Conservation (phyloP, 2,329 filamentous ascomycete genomes). For the Alternaria dauci region DNA sequence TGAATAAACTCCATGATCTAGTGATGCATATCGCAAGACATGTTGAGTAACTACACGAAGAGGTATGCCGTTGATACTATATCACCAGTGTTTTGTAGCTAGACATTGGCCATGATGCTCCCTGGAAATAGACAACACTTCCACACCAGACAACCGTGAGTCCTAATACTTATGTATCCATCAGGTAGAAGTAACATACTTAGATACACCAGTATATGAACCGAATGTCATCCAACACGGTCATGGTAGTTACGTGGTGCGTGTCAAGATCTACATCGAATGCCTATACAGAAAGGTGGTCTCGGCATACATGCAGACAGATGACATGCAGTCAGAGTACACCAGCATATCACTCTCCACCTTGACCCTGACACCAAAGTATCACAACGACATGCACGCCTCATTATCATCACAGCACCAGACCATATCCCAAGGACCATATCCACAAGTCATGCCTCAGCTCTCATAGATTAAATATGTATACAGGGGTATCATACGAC, state of each 20-base stretch:
- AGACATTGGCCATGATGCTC: too few relatives aligned
- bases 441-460: background rate
- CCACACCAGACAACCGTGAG: too few relatives aligned
- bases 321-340: background rate
- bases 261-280: background rate
- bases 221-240: too few relatives aligned
- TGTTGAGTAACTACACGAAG: background rate
- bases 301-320: background rate
- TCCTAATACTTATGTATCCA: fast-evolving
- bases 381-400: background rate
- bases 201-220: too few relatives aligned
- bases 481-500: constrained; percentile 7
- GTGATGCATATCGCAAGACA: background rate
- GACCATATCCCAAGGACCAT: background rate
- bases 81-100: too few relatives aligned
- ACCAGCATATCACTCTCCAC: background rate
- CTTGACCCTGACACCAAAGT: background rate
- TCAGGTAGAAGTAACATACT: too few relatives aligned
- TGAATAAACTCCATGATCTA: background rate
- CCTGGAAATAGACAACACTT: too few relatives aligned
- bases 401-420: background rate
- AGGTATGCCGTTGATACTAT: background rate
- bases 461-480: background rate
- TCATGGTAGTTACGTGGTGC: too few relatives aligned
- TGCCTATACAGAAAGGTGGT: background rate